A percentile compares a stretch with the other conserved stretches of the same genome.
Conservation (phyloP, 2,329 filamentous ascomycete genomes). For the Plenodomus tracheiphilus region DNA sequence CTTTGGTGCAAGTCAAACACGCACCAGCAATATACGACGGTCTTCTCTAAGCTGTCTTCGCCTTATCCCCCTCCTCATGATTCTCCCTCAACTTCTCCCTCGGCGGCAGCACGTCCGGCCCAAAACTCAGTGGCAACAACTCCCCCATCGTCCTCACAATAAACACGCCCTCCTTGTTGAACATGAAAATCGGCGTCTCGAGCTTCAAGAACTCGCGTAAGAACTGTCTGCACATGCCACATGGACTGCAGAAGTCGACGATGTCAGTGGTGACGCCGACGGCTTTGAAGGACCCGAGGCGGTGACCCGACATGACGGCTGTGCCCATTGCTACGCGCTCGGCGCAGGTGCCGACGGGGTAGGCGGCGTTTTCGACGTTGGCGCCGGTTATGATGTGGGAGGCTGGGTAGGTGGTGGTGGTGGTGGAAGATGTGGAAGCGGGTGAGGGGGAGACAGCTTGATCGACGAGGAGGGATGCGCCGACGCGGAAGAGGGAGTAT, state of each 20-base stretch:
- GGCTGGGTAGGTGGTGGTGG: slow-evolving; percentile 42
- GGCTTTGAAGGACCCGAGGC: slow-evolving; percentile 59
- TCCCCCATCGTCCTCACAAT: slow-evolving; percentile 71
- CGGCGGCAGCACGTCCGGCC: slow-evolving; percentile 52
- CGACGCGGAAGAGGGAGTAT: slow-evolving; percentile 91
- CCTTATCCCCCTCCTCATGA: slow-evolving; percentile 26
- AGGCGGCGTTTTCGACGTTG: slow-evolving; percentile 82
- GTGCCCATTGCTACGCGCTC: slow-evolving; percentile 84
- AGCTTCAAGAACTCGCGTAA: slow-evolving; percentile 54
- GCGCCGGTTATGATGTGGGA: slow-evolving; percentile 67
- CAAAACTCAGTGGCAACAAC: slow-evolving; percentile 58
- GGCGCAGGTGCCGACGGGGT: slow-evolving; percentile 93
- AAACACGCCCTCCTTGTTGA: slow-evolving; percentile 77
- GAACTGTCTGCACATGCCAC: slow-evolving; percentile 95
- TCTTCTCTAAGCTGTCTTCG: slow-evolving; percentile 15
- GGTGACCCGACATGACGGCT: slow-evolving; percentile 67
- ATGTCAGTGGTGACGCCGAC: slow-evolving; percentile 86
- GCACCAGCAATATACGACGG: not conserved
- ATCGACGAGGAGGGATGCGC: slow-evolving; percentile 69
- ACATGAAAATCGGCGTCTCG: slow-evolving; percentile 82
- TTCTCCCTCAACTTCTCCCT: slow-evolving; percentile 38
- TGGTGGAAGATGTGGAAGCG: slow-evolving; percentile 12
- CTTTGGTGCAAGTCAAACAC: not conserved
- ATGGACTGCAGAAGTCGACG: slow-evolving; percentile 60
- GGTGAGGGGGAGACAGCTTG: slow-evolving; percentile 3